Conservation (phyloP, 768 basidiomycete species). For the Suillus subaureus region DNA sequence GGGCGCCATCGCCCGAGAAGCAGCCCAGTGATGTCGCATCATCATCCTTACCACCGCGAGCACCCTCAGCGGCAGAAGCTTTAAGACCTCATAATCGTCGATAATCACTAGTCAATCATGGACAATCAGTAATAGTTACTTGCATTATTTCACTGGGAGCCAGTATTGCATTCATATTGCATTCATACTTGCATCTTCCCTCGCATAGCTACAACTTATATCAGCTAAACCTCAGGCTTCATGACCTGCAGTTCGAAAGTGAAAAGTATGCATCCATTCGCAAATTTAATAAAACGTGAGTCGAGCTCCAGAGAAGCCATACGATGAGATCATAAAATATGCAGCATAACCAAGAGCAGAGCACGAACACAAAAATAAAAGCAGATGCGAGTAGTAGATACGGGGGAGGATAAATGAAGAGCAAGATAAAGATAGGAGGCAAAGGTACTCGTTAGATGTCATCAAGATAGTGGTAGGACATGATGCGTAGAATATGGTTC, state of each 20-base stretch:
- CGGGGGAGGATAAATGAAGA: constrained; percentile 4
- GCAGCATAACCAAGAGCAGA: not conserved
- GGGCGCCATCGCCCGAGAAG: constrained; percentile 34
- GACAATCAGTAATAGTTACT: not conserved
- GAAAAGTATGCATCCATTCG: not conserved
- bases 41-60: not conserved
- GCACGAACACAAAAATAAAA: constrained; percentile 3
- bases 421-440: constrained; percentile 30
- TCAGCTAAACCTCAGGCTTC: no score
- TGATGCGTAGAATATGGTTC: not conserved
- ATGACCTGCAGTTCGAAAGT: not conserved
- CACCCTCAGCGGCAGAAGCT: not conserved
- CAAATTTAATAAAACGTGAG: constrained; percentile 3
- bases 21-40: not conserved
- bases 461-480: constrained; percentile 6
- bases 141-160: not conserved
- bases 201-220: not conserved
- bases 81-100: not conserved
- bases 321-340: constrained; percentile 3
- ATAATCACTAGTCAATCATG: not conserved
- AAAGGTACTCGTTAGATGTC: constrained; percentile 22
- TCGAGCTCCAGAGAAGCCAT: not conserved
- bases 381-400: constrained; percentile 5
- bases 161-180: no score
- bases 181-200: not conserved